A percentile compares a stretch with the other conserved stretches of the same genome.
Conservation (phyloP, 768 basidiomycete genomes). For the Neoboletus brunneissimus region DNA sequence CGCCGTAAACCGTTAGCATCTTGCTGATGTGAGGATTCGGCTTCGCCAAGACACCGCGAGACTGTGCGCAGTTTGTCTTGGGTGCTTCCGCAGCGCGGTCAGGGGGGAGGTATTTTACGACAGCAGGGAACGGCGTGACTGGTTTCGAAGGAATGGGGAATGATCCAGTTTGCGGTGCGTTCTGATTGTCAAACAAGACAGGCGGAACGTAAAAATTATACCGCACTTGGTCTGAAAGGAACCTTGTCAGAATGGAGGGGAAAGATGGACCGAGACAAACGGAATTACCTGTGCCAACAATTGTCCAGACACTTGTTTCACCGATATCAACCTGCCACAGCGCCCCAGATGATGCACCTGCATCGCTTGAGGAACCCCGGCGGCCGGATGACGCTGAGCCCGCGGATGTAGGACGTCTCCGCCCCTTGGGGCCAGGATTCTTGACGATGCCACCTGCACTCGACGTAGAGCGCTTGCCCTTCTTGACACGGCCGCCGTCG, state of each 20-base stretch:
- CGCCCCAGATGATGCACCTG: constrained; percentile 71
- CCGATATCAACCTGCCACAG: constrained; percentile 90
- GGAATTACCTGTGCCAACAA: constrained; percentile 77
- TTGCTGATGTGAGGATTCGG: constrained; percentile 75
- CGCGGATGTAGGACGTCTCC: constrained; percentile 76
- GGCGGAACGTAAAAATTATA: constrained; percentile 94
- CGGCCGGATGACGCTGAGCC: constrained; percentile 66
- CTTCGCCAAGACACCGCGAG: constrained; percentile 68
- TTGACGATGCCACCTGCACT: constrained; percentile 50
- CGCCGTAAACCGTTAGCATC: constrained; percentile 84
- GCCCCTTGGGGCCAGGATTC: constrained; percentile 42
- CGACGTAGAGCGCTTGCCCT: constrained; percentile 71
- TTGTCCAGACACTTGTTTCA: constrained; percentile 93
- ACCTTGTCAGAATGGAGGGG: constrained; percentile 16
- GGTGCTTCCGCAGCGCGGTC: constrained; percentile 83
- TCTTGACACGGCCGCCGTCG: constrained; percentile 83
- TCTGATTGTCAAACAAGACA: constrained; percentile 76
- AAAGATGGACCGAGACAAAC: constrained; percentile 1
- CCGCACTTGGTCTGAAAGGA: constrained; percentile 71
- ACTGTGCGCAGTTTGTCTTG: constrained; percentile 63
- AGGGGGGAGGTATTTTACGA: constrained; percentile 88
- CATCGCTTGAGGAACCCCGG: constrained; percentile 64
- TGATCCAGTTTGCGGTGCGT: constrained; percentile 63
- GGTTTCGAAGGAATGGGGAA: constrained; percentile 81
- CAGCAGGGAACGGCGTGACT: constrained; percentile 81